Evolutionary conservation across 768 basidiomycete species (phyloP).

Genomic region (Agaricus subrufescens): DNA sequence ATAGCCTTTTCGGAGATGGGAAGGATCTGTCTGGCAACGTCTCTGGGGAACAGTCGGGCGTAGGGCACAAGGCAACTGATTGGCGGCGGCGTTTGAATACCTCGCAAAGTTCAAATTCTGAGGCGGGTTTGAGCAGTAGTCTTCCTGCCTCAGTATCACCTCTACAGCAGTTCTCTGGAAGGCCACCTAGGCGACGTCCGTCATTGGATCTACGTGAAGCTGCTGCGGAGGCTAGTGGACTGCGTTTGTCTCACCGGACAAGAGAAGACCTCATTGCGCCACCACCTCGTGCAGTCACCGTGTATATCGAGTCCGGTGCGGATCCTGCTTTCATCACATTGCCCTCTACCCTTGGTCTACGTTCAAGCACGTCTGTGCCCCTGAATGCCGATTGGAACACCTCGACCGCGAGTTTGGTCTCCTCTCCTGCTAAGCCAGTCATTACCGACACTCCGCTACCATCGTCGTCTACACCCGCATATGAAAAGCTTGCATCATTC

Average conservation of each 20-base stretch:
- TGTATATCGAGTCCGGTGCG: conserved; percentile 58
- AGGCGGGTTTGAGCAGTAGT: conserved; percentile 19
- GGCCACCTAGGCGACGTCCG: conserved; percentile 30
- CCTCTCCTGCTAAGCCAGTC: conserved; percentile 22
- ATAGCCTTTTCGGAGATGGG: conserved; percentile 45
- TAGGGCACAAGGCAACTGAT: not conserved
- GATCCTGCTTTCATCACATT: conserved; percentile 49
- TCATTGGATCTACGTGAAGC: conserved; percentile 35
- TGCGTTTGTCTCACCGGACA: conserved; percentile 47
- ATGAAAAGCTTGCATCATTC: conserved; percentile 58
- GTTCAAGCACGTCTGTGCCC: conserved; percentile 27
- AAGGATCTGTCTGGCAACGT: conserved; percentile 5
- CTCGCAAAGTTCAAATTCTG: not conserved
- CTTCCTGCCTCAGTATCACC: conserved; percentile 14
- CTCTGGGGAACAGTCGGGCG: not conserved
- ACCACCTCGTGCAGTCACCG: conserved; percentile 71
- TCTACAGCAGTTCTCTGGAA: conserved; percentile 10
- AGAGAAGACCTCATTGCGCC: conserved; percentile 57
- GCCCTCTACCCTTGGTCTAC: conserved; percentile 69
- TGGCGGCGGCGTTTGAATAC: conserved; percentile 6
- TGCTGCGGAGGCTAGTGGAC: conserved; percentile 28
- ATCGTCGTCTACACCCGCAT: conserved; percentile 47
- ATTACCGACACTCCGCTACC: conserved; percentile 34
- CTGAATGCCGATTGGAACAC: conserved; percentile 16
- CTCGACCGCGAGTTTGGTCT: conserved; percentile 21